Evolutionary conservation across 2,329 filamentous ascomycete species (phyloP).

Genomic region (Botrytis elliptica): DNA sequence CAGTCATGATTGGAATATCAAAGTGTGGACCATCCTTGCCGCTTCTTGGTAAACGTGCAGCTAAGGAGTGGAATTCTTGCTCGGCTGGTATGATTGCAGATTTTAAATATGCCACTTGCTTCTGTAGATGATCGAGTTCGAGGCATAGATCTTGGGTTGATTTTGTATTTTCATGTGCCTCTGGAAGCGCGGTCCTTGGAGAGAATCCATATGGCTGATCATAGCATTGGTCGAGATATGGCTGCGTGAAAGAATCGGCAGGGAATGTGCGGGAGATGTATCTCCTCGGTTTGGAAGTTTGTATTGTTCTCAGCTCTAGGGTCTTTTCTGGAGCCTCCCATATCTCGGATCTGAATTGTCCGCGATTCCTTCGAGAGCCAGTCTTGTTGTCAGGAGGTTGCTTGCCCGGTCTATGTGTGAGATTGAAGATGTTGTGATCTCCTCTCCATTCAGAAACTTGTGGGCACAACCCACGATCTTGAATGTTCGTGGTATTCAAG

Average conservation of each 20-base stretch:
- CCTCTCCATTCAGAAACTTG: too few species aligned
- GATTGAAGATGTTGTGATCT: not conserved
- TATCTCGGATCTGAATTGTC: not conserved
- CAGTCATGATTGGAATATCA: not conserved
- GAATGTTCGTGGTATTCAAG: too few species aligned
- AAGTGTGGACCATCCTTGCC: not conserved
- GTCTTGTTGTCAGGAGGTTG: not conserved
- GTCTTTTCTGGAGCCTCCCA: not conserved
- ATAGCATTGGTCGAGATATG: not conserved
- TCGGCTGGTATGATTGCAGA: too few species aligned
- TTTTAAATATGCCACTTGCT: not conserved
- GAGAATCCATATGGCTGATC: constrained; percentile 1
- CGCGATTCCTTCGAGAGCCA: not conserved
- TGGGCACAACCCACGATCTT: not conserved
- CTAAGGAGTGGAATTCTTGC: not conserved
- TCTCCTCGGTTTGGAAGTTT: not conserved
- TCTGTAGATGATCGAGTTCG: not conserved
- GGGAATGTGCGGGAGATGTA: constrained; percentile 6
- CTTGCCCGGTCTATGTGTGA: not conserved
- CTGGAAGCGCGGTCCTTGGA: not conserved
- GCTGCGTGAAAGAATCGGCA: constrained; percentile 1
- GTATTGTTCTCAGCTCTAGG: not conserved
- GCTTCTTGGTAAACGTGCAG: not conserved
- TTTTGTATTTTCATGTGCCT: not conserved
- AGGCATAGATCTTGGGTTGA: not conserved